Evolutionary conservation across 2,329 filamentous ascomycete species (phyloP).

Genomic region (Biscogniauxia mediterranea): DNA sequence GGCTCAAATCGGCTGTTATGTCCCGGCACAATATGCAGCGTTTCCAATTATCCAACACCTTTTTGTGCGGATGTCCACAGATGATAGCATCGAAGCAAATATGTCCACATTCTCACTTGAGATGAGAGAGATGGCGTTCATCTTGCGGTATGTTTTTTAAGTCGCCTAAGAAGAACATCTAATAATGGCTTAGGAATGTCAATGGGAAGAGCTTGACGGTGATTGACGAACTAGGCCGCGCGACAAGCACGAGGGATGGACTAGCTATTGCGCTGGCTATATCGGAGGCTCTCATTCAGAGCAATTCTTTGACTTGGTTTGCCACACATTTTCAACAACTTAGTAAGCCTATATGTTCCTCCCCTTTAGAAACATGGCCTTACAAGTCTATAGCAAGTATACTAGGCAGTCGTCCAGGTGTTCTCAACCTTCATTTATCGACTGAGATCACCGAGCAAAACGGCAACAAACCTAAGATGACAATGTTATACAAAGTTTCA

Average conservation of each 20-base stretch:
- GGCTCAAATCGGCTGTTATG: conserved; percentile 89
- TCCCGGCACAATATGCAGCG: conserved; percentile 80
- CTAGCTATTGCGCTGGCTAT: conserved; percentile 87
- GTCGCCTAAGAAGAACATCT: conserved; percentile 5
- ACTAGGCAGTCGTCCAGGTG: conserved; percentile 70
- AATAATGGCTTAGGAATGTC: conserved; percentile 57
- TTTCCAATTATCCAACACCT: conserved; percentile 80
- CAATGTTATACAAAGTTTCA: conserved; percentile 83
- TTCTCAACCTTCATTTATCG: conserved; percentile 78
- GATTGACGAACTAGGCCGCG: conserved; percentile 88
- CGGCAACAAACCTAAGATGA: conserved; percentile 60
- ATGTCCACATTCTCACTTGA: conserved; percentile 91
- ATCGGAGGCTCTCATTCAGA: conserved; percentile 81
- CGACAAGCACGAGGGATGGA: conserved; percentile 85
- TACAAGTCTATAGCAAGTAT: conserved; percentile 55
- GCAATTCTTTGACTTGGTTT: conserved; percentile 81
- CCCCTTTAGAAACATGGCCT: conserved; percentile 1
- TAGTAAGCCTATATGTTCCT: conserved; percentile 33
- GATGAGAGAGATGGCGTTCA: conserved; percentile 95
- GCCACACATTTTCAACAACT: conserved; percentile 90
- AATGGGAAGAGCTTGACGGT: conserved; percentile 75
- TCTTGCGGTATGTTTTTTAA: conserved; percentile 56
- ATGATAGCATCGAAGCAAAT: conserved; percentile 86
- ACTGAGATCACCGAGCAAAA: conserved; percentile 59
- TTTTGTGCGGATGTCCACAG: conserved; percentile 82